phyloP scores from a whole-genome alignment of 148 eudicot genomes.

The Fagopyrum tataricum region DNA sequence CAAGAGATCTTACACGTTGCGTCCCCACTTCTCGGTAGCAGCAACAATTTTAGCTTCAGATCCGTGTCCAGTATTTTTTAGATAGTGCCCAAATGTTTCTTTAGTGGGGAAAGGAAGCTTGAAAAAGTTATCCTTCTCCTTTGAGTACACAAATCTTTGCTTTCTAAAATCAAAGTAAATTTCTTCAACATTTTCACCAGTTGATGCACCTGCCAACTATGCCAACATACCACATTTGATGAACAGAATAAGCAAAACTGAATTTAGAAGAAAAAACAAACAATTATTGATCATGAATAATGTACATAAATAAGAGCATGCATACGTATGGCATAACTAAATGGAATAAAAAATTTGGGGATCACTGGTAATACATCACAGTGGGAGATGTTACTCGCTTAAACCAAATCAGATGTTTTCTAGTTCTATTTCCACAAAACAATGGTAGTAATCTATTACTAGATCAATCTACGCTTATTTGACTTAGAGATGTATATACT shows the following conservation, averaged over 20 bases:
- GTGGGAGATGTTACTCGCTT: not conserved
- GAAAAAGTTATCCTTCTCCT: conserved; percentile 62
- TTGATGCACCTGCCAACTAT: conserved; percentile 51
- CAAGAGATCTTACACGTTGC: conserved; percentile 58
- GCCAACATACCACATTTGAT: conserved; percentile 9
- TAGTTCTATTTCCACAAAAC: not conserved
- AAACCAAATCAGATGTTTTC: not conserved
- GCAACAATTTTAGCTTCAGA: conserved; percentile 73
- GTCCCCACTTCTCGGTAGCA: conserved; percentile 92
- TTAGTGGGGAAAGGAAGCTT: conserved; percentile 94
- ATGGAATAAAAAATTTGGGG: not conserved
- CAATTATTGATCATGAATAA: not conserved
- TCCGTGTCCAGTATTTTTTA: conserved; percentile 79
- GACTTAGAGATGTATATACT: not conserved
- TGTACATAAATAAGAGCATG: not conserved
- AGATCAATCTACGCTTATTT: not conserved
- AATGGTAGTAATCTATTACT: not conserved
- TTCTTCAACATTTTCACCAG: conserved; percentile 44
- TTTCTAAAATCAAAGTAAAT: conserved; percentile 89
- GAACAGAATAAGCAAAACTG: not conserved
- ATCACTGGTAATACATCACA: not conserved
- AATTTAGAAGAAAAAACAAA: not conserved
- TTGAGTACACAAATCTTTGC: conserved; percentile 77
- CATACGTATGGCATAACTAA: not conserved
- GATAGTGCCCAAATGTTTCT: conserved; percentile 79